Evolutionary conservation across 257 asterid species (phyloP).

Genomic region (Solanum virginianum): DNA sequence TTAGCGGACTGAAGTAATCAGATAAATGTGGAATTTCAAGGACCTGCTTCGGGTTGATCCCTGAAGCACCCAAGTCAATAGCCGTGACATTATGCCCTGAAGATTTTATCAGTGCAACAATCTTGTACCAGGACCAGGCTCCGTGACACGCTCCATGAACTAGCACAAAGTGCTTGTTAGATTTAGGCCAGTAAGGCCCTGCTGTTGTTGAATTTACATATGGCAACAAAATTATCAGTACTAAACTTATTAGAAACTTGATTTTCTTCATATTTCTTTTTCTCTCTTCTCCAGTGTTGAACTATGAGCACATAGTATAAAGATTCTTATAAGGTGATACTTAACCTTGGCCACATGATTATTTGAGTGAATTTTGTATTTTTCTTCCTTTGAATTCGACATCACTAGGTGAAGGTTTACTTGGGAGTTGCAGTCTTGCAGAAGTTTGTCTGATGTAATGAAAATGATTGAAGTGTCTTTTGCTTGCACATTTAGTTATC

Average conservation of each 20-base stretch:
- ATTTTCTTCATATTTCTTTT: not conserved
- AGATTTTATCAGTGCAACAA: slow-evolving; percentile 4
- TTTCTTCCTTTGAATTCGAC: not conserved
- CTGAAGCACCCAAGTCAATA: slow-evolving; percentile 21
- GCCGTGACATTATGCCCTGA: slow-evolving; percentile 23
- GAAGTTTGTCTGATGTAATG: not conserved
- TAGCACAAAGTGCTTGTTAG: slow-evolving; percentile 12
- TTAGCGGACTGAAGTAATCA: slow-evolving; percentile 14
- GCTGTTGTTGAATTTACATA: not conserved
- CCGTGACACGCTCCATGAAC: slow-evolving; percentile 27
- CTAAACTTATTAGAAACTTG: not conserved
- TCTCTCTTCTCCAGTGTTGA: not conserved
- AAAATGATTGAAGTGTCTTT: not conserved
- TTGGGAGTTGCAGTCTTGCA: not conserved
- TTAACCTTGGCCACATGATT: not conserved
- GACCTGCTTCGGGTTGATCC: slow-evolving; percentile 10
- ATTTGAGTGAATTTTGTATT: not conserved
- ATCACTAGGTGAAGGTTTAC: not conserved
- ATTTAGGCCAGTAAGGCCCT: not conserved
- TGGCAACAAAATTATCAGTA: not conserved
- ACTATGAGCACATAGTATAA: not conserved
- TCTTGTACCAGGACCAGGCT: slow-evolving; percentile 32
- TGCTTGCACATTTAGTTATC: not conserved
- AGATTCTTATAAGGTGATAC: not conserved
- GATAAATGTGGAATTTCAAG: not conserved